These are phyloP conservation scores for Alternaria sp. DNA, from an alignment of 2,329 filamentous ascomycete species.

Conservation along the genomic window DNA sequence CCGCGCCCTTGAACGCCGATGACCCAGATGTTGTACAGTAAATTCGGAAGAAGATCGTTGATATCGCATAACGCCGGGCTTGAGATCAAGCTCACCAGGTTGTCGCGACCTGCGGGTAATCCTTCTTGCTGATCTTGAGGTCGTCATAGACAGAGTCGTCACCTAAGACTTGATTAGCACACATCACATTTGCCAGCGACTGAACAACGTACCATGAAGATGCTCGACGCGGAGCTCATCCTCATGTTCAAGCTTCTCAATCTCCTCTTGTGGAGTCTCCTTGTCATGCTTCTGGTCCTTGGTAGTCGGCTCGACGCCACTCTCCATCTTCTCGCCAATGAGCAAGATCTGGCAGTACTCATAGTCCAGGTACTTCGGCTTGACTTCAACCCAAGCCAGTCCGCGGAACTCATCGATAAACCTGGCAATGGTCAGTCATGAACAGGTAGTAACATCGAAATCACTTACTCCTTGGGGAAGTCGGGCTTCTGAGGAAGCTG, in stretches of 20 bases:
- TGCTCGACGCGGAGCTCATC: slow-evolving; percentile 71
- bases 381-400: slow-evolving; percentile 75
- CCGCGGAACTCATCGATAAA: slow-evolving; percentile 74
- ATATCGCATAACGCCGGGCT: neutral
- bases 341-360: slow-evolving; percentile 78
- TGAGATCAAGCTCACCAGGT: slow-evolving; percentile 35
- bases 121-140: slow-evolving; percentile 64
- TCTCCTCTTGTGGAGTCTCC: slow-evolving; percentile 70
- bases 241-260: slow-evolving; percentile 78
- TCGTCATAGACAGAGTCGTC: slow-evolving; percentile 68
- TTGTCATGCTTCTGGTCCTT: slow-evolving; percentile 64
- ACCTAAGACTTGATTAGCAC: slow-evolving; percentile 46
- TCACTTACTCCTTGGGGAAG: slow-evolving; percentile 71
- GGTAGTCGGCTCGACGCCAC: slow-evolving; percentile 62
- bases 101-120: slow-evolving; percentile 57
- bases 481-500: slow-evolving; percentile 69
- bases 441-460: fast-evolving
- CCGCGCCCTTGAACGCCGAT: neutral
- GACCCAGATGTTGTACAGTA: neutral
- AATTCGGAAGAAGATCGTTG: neutral
- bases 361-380: slow-evolving; percentile 77
- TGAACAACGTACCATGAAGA: slow-evolving; percentile 55
- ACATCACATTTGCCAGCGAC: neutral
- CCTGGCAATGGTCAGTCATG: slow-evolving; percentile 47
- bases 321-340: slow-evolving; percentile 70